phyloP scores from a whole-genome alignment of 2,329 filamentous ascomycete species.

The Alternaria viburni region DNA sequence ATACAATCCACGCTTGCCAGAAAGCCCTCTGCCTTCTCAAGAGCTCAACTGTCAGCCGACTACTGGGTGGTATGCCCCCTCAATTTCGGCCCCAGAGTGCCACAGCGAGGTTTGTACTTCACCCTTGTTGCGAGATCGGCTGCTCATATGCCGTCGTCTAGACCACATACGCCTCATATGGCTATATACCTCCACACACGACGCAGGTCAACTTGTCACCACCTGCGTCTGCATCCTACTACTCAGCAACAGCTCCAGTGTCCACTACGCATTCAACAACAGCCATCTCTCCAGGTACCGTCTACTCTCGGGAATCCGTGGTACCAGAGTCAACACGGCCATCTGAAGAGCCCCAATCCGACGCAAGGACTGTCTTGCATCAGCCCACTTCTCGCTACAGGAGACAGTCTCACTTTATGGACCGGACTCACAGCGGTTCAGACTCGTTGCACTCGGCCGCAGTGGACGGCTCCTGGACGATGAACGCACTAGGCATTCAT shows the following conservation, averaged over 20 bases:
- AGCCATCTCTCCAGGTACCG: slow-evolving; percentile 41
- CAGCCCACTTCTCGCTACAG: slow-evolving; percentile 17
- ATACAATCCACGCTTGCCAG: slow-evolving; percentile 38
- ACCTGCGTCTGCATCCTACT: slow-evolving; percentile 27
- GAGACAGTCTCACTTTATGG: slow-evolving; percentile 17
- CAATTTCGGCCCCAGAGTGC: slow-evolving; percentile 37
- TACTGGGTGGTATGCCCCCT: slow-evolving; percentile 41
- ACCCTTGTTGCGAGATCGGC: slow-evolving; percentile 7
- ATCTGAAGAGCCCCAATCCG: slow-evolving; percentile 28
- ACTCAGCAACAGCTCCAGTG: slow-evolving; percentile 28
- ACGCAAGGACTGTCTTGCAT: slow-evolving; percentile 11
- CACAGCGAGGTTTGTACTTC: slow-evolving; percentile 37
- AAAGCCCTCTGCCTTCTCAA: slow-evolving; percentile 36
- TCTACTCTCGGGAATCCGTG: slow-evolving; percentile 37
- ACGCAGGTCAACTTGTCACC: slow-evolving; percentile 35
- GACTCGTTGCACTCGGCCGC: slow-evolving; percentile 50
- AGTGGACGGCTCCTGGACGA: slow-evolving; percentile 48
- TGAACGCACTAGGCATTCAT: slow-evolving; percentile 51
- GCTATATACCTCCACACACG: slow-evolving; percentile 41
- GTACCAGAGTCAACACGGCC: slow-evolving; percentile 24
- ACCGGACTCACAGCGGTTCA: slow-evolving; percentile 52
- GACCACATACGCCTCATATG: slow-evolving; percentile 38
- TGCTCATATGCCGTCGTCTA: slow-evolving; percentile 17
- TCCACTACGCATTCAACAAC: slow-evolving; percentile 24
- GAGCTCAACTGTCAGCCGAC: slow-evolving; percentile 29